These are phyloP conservation scores for Nicotiana rustica DNA, from an alignment of 305 asterid genomes.

Conservation along the genomic window DNA sequence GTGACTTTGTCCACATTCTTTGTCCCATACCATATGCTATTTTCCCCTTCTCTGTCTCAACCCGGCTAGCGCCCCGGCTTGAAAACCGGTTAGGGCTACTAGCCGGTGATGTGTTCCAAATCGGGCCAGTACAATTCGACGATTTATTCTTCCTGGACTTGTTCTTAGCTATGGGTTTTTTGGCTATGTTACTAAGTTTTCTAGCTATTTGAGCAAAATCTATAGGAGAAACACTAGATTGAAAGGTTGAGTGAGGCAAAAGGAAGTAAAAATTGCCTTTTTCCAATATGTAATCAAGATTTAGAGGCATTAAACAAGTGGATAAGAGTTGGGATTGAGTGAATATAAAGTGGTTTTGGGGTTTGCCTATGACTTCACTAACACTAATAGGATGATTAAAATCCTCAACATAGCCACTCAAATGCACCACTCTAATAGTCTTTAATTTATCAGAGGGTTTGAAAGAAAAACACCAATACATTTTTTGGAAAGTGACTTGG, in stretches of 20 bases:
- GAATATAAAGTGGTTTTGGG: slow-evolving; percentile 57
- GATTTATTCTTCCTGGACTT: slow-evolving; percentile 27
- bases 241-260: slow-evolving; percentile 62
- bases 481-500: not conserved
- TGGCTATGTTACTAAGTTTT: slow-evolving; percentile 52
- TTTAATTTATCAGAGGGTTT: slow-evolving; percentile 39
- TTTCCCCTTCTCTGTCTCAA: slow-evolving; percentile 14
- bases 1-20: slow-evolving; percentile 33
- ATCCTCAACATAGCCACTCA: slow-evolving; percentile 60
- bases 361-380: slow-evolving; percentile 54
- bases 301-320: slow-evolving; percentile 54
- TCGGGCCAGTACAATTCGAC: slow-evolving; percentile 7
- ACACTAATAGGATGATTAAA: slow-evolving; percentile 59
- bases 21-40: slow-evolving; percentile 23
- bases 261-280: slow-evolving; percentile 59
- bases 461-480: slow-evolving; percentile 41
- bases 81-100: slow-evolving; percentile 37
- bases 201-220: slow-evolving; percentile 62
- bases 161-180: slow-evolving; percentile 32
- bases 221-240: slow-evolving; percentile 51
- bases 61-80: not conserved
- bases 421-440: slow-evolving; percentile 54
- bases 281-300: slow-evolving; percentile 47
- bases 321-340: slow-evolving; percentile 61
- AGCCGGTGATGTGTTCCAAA: slow-evolving; percentile 31